These are phyloP conservation scores for Diaporthe vaccinii DNA, from an alignment of 2,329 filamentous ascomycete genomes.

Conservation along the genomic window DNA sequence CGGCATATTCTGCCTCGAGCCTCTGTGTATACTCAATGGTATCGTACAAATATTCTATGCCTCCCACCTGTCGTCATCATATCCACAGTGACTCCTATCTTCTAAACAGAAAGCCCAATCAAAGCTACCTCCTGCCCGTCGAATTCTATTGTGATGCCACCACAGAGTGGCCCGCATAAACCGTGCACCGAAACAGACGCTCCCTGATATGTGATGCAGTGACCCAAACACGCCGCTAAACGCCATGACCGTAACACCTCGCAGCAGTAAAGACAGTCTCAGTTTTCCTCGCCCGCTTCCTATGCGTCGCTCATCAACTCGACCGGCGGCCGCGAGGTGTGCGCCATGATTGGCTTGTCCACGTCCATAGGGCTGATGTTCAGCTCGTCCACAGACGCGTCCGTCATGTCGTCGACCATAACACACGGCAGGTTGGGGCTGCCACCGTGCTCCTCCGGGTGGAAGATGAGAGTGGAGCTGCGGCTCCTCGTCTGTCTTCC, in stretches of 20 bases:
- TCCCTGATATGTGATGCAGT: constrained; percentile 40
- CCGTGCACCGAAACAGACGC: constrained; percentile 35
- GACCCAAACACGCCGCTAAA: constrained; percentile 24
- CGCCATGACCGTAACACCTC: constrained; percentile 28
- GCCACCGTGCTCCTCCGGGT: constrained; percentile 68
- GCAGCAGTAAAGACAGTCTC: constrained; percentile 9
- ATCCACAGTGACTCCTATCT: not conserved
- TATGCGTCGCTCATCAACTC: constrained; percentile 70
- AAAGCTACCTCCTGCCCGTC: constrained; percentile 14
- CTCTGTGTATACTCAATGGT: constrained; percentile 30
- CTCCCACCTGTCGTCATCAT: constrained; percentile 20
- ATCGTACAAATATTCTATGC: constrained; percentile 27
- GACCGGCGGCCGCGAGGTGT: constrained; percentile 74
- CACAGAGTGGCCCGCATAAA: constrained; percentile 19
- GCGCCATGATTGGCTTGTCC: constrained; percentile 66
- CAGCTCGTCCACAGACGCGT: constrained; percentile 59
- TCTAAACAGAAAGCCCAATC: constrained; percentile 5
- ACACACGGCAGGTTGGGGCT: constrained; percentile 73
- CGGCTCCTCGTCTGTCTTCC: constrained; percentile 61
- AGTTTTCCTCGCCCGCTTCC: not conserved
- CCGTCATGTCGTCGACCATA: constrained; percentile 76
- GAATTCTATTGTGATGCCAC: constrained; percentile 22
- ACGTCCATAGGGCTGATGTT: constrained; percentile 57
- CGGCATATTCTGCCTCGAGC: not conserved
- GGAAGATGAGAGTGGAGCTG: constrained; percentile 76